Evolutionary conservation across 2,329 filamentous ascomycete genomes (phyloP), one percentile per base, ranked within the genome.

Genomic region (Aspergillus aculeatinus): DNA sequence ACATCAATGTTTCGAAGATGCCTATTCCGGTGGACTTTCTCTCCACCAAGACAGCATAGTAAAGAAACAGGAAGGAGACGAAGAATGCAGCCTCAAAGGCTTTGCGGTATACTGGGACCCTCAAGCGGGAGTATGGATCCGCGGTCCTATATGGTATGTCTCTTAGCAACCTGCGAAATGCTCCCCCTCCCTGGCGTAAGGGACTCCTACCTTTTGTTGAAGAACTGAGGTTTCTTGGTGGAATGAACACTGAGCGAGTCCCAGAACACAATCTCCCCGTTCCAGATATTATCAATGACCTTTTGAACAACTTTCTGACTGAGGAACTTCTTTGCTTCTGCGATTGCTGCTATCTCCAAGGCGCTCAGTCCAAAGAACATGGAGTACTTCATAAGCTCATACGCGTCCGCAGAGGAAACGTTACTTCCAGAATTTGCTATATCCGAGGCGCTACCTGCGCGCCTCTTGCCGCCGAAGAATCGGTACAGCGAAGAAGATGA

Each of bases 241-340:
- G 90, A 87, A 68, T 89, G 80, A 9, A 91, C 83, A 9, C 85
- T 88, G n/a, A 96, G 79, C 5, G 82, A 85, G 61, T 92, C 89
- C 92, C 91, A 96, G 73, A 96, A 95, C 42, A 93, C 85, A 61
- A 96, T 92, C 65, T 93, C 88, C 50, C 92, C 92, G 63, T 88
- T 87, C 91, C 92, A 96, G 57, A 96, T 90, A 52, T 89, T 89
- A 50, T 89, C 89, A 63, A 96, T 86, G 65, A 96, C 89, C 68
- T 89, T 90, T 72, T 96, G 92, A 11, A 96, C 89, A 2, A 90
- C 85, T 61, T 84, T 83, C 73, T 96, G 91, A 70, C 88, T 89
- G 39, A 96, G 82, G 67, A 96, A 96, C 50, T 89, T 89, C 77
- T 96, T 96, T 31, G 91, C 90, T 60, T 90, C 84, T 12, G 89